Evolutionary conservation across 2,329 filamentous ascomycete species (phyloP), one percentile per base, ranked within the genome.

Genomic region (Monilinia polystroma): DNA sequence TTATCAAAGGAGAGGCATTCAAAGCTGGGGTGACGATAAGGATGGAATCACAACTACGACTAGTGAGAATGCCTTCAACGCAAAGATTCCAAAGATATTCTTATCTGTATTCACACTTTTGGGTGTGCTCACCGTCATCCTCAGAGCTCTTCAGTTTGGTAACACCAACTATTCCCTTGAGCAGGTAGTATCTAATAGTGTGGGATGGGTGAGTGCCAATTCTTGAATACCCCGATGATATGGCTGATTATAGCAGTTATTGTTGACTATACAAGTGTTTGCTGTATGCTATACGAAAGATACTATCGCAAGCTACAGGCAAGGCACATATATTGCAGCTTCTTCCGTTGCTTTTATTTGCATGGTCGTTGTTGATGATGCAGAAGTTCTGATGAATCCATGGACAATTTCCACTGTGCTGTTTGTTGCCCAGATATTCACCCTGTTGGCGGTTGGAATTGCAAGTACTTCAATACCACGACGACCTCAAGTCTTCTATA

Each of bases 1-100:
- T 20, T 35, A 57, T n/a, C 51, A 45, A 57, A 41, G 32, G 23
- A 67, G 64, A 23, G 45, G 43, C n/a, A 35, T 45, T 32, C 7
- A 59, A 43, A 49, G 51, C 20, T 55, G 58, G n/a, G 92, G 92
- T 73, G 80, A 87, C 71, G 89, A 92, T 73, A 78, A 81, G 66
- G 90, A 93, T 76, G 90, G 90, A 63, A 81, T 82, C 68, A 88
- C 87, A 55, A 89, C 85, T 0, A 81, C 84, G 49, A 86, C 89
- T 72, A 86, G 86, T 3, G 75, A 86, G 66, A 80, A 81, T 26
- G 80, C 81, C 32, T 92, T 88, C 73, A 88, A 87, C 35, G 83
- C 85, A 71, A 84, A 79, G 68, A 72, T 81, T 65, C 81, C 85
- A 67, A 67, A 67, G 52, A 64, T 56, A 55, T 57, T 52, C 45